Evolutionary conservation across 2,329 filamentous ascomycete genomes (phyloP).

Genomic region (Pseudopithomyces chartarum): DNA sequence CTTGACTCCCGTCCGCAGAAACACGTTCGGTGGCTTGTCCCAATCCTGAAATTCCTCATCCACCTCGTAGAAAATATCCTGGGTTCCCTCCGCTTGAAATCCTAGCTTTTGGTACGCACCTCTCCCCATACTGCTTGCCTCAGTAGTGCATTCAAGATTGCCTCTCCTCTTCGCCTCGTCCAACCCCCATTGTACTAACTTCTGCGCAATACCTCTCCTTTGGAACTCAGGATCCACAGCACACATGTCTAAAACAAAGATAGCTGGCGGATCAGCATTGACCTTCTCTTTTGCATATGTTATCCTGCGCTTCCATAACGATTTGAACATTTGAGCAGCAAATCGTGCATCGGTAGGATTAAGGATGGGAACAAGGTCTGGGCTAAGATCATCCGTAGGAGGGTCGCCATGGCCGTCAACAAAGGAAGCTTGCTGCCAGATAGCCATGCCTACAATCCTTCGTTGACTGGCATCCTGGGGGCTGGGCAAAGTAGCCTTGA

Average conservation of each 20-base stretch:
- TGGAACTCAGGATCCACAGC: conserved; percentile 61
- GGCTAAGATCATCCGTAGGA: conserved; percentile 29
- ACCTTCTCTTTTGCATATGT: conserved; percentile 49
- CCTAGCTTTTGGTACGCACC: conserved; percentile 38
- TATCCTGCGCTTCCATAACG: conserved; percentile 52
- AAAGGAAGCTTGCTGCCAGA: conserved; percentile 60
- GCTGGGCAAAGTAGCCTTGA: conserved; percentile 58
- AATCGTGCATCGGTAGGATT: conserved; percentile 55
- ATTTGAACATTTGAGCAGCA: conserved; percentile 50
- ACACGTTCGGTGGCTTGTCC: conserved; percentile 41
- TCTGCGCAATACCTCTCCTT: conserved; percentile 46
- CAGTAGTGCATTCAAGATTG: conserved; percentile 42
- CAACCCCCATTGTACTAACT: conserved; percentile 40
- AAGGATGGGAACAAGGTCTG: conserved; percentile 37
- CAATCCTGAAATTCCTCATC: conserved; percentile 40
- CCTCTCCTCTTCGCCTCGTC: conserved; percentile 42
- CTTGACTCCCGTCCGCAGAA: conserved; percentile 36
- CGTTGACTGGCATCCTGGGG: conserved; percentile 29
- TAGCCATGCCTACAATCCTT: conserved; percentile 57
- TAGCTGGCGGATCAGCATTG: conserved; percentile 46
- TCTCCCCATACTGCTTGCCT: conserved; percentile 43
- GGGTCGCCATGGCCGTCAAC: conserved; percentile 56
- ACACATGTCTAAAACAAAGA: conserved; percentile 53
- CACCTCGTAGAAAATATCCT: conserved; percentile 36
- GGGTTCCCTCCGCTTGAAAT: conserved; percentile 37